Evolutionary conservation across 768 basidiomycete species (phyloP).

Genomic region (Phlebiopsis flavidoalba): DNA sequence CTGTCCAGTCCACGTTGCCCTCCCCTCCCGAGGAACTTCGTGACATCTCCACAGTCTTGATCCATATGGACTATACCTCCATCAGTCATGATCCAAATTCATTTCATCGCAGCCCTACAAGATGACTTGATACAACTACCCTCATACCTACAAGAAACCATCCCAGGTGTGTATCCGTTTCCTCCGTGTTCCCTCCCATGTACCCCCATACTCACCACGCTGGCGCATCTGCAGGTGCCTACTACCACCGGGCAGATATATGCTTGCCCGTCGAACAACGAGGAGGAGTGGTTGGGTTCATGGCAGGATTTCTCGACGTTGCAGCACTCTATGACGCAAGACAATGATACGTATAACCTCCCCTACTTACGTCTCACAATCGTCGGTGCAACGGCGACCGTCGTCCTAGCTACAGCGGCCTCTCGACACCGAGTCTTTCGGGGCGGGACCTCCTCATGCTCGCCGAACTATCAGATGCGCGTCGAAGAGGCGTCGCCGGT

Average conservation of each 20-base stretch:
- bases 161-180: neutral
- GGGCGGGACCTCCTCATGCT: conserved; percentile 7
- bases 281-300: neutral
- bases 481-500: conserved; percentile 1
- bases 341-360: neutral
- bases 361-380: neutral
- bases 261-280: neutral
- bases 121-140: conserved; percentile 3
- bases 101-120: conserved; percentile 6
- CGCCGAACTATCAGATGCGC: conserved; percentile 8
- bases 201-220: neutral
- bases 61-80: neutral
- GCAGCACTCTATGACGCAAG: neutral
- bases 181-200: neutral
- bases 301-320: neutral
- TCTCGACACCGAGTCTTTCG: conserved; percentile 7
- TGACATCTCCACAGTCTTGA: neutral
- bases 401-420: conserved; percentile 4
- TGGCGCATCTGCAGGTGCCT: neutral
- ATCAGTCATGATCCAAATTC: conserved; percentile 6
- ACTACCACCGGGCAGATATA: neutral
- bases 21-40: neutral
- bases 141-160: neutral
- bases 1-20: neutral
- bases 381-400: neutral